Conservation (phyloP, 2,329 filamentous ascomycete genomes). For the Exophiala oligosperma region DNA sequence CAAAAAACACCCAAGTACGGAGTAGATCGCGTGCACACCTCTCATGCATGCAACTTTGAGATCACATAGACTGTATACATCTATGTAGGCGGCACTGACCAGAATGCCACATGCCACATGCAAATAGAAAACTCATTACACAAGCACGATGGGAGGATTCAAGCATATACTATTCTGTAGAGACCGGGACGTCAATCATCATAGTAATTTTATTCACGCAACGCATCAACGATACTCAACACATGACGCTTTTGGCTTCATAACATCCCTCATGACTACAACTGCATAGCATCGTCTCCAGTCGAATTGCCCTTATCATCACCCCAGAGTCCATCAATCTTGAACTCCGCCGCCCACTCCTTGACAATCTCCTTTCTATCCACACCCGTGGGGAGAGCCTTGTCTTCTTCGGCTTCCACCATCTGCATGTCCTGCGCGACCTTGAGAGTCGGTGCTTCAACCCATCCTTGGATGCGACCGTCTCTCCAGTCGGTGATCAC, state of each 20-base stretch:
- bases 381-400: conserved; percentile 53
- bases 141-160: too few relatives aligned
- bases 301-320: conserved; percentile 47
- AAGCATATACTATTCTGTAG: too few relatives aligned
- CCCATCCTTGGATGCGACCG: conserved; percentile 90
- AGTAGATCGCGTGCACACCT: too few relatives aligned
- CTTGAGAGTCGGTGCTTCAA: conserved; percentile 69
- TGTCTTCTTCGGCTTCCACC: conserved; percentile 40
- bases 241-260: neutral
- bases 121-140: too few relatives aligned
- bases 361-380: conserved; percentile 83
- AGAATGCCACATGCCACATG: too few relatives aligned
- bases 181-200: too few relatives aligned
- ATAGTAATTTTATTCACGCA: too few relatives aligned
- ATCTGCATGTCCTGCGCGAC: conserved; percentile 49
- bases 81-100: too few relatives aligned
- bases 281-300: conserved; percentile 22
- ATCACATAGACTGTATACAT: too few relatives aligned
- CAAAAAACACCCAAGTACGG: too few relatives aligned
- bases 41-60: too few relatives aligned
- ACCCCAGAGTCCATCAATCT: conserved; percentile 89
- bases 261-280: conserved; percentile 35
- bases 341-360: conserved; percentile 93
- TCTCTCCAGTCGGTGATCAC: conserved; percentile 97
- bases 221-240: too few relatives aligned